phyloP scores from a whole-genome alignment of 2,329 filamentous ascomycete species.

The Verticillium zaregamsianum region DNA sequence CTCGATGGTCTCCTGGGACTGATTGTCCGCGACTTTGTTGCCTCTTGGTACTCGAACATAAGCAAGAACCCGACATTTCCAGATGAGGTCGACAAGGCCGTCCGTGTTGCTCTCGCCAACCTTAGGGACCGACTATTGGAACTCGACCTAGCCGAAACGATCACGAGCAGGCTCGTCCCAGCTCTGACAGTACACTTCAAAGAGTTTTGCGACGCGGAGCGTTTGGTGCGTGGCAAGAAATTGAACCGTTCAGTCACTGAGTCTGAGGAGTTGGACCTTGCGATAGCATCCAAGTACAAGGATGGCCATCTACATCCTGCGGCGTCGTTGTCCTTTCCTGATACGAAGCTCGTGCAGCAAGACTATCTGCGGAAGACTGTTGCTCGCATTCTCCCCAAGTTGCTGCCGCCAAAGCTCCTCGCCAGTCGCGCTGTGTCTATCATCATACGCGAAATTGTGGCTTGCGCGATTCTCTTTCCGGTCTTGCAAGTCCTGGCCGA shows the following conservation, averaged over 20 bases:
- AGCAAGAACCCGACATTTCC: slow-evolving; percentile 75
- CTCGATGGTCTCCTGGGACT: slow-evolving; percentile 75
- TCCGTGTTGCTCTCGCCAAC: slow-evolving; percentile 67
- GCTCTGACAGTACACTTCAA: slow-evolving; percentile 84
- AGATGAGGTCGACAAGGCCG: slow-evolving; percentile 78
- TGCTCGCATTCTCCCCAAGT: slow-evolving; percentile 64
- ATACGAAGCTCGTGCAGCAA: slow-evolving; percentile 81
- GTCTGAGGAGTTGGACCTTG: slow-evolving; percentile 90
- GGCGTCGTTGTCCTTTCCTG: slow-evolving; percentile 75
- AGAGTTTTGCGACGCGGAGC: slow-evolving; percentile 88
- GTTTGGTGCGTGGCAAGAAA: slow-evolving; percentile 79
- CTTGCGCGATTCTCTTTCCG: slow-evolving; percentile 84
- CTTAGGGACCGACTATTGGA: slow-evolving; percentile 68
- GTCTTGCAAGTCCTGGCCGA: slow-evolving; percentile 77
- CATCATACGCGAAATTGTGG: slow-evolving; percentile 83
- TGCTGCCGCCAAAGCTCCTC: slow-evolving; percentile 70
- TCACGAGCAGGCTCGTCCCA: slow-evolving; percentile 79
- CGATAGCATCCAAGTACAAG: slow-evolving; percentile 90
- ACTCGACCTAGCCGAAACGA: slow-evolving; percentile 78
- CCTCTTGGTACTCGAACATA: slow-evolving; percentile 84
- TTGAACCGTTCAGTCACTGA: slow-evolving; percentile 88
- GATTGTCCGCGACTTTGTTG: slow-evolving; percentile 78
- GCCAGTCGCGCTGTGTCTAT: slow-evolving; percentile 77
- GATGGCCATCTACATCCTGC: slow-evolving; percentile 87
- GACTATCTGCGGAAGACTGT: slow-evolving; percentile 79